Conservation (phyloP, 176 grass and related monocot genomes). For the Triticum turgidum region DNA sequence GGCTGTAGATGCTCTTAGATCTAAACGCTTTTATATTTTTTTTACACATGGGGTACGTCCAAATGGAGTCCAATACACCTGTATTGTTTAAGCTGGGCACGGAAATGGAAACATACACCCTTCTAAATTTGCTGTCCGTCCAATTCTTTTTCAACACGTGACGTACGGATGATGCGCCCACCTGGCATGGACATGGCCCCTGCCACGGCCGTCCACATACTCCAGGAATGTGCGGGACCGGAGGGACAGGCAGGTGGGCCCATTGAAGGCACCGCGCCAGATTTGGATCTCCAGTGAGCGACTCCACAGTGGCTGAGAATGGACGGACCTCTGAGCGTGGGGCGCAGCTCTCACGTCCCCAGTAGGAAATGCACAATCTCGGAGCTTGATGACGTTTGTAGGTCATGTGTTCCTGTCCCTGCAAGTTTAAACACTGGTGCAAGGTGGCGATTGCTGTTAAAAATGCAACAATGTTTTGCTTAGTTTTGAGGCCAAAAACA, state of each 20-base stretch:
- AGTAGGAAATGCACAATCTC: not conserved
- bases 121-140: not conserved
- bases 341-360: not conserved
- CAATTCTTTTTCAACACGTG: not conserved
- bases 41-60: no score
- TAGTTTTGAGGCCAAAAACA: no score
- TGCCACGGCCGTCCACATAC: not conserved
- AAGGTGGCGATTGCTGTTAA: no score
- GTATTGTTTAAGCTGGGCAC: not conserved
- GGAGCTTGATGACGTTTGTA: not conserved
- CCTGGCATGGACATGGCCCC: not conserved
- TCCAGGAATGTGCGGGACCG: not conserved
- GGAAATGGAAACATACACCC: not conserved
- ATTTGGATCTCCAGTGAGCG: slow-evolving; percentile 17
- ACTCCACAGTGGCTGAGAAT: not conserved
- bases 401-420: no score
- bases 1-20: no score
- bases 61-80: no score
- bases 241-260: slow-evolving; percentile 12
- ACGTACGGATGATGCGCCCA: not conserved
- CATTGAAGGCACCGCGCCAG: not conserved
- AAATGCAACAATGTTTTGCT: no score
- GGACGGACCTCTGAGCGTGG: not conserved
- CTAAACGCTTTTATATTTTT: no score
- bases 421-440: no score